Evolutionary conservation across 2,329 filamentous ascomycete species (phyloP).

Genomic region (Cercospora beticola): DNA sequence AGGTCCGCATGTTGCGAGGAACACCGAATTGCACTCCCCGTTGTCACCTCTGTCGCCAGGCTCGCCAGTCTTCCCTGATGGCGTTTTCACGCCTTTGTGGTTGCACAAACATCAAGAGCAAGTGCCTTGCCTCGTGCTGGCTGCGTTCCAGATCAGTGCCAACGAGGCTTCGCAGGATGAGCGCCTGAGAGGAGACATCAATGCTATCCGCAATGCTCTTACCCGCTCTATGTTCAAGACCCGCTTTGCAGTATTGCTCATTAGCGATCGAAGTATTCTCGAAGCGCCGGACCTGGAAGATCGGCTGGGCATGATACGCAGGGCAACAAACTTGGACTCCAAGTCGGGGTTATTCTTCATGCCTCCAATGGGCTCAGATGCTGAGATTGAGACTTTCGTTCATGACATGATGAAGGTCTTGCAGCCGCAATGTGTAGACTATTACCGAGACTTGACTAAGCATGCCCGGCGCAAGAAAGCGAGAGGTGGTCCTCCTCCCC

Average conservation of each 20-base stretch:
- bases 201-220: slow-evolving; percentile 68
- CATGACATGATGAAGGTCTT: slow-evolving; percentile 70
- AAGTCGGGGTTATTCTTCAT: slow-evolving; percentile 81
- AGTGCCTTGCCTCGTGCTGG: slow-evolving; percentile 75
- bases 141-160: slow-evolving; percentile 75
- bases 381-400: slow-evolving; percentile 71
- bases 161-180: slow-evolving; percentile 81
- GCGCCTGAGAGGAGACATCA: slow-evolving; percentile 83
- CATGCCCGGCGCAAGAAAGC: slow-evolving; percentile 86
- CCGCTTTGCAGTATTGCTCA: slow-evolving; percentile 71
- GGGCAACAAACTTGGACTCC: slow-evolving; percentile 74
- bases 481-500: slow-evolving; percentile 72
- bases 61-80: slow-evolving; percentile 85
- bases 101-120: slow-evolving; percentile 83
- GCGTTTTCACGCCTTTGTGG: slow-evolving; percentile 79
- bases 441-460: slow-evolving; percentile 91
- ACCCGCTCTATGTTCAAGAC: slow-evolving; percentile 73
- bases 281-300: slow-evolving; percentile 65
- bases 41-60: slow-evolving; percentile 84
- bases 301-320: slow-evolving; percentile 74
- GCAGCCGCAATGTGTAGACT: slow-evolving; percentile 76
- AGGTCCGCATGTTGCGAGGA: slow-evolving; percentile 31
- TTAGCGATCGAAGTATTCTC: slow-evolving; percentile 67
- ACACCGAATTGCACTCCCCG: slow-evolving; percentile 74
- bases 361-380: slow-evolving; percentile 67